These are phyloP conservation scores for Trametes sanguinea DNA, from an alignment of 768 basidiomycete genomes.

Conservation along the genomic window DNA sequence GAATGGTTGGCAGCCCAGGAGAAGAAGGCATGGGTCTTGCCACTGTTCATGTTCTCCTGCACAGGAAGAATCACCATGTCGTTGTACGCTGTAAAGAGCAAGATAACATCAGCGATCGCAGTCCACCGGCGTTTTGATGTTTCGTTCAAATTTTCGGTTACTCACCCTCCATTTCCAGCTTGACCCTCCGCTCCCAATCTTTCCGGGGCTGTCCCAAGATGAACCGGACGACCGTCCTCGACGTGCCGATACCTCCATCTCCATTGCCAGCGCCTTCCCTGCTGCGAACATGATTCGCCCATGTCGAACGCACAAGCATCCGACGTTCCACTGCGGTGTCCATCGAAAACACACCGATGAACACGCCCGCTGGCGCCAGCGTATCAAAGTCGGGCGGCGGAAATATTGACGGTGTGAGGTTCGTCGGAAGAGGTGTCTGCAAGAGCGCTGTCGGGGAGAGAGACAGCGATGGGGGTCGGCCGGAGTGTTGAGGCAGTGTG, in stretches of 20 bases:
- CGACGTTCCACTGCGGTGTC: slow-evolving; percentile 84
- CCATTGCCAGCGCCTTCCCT: slow-evolving; percentile 70
- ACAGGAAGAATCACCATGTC: slow-evolving; percentile 85
- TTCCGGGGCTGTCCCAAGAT: slow-evolving; percentile 83
- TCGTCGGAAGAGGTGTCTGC: slow-evolving; percentile 38
- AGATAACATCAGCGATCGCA: background rate
- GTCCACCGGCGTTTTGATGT: no score
- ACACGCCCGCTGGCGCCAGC: slow-evolving; percentile 80
- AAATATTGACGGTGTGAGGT: slow-evolving; percentile 49
- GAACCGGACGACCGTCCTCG: slow-evolving; percentile 85
- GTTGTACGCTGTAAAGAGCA: slow-evolving; percentile 60
- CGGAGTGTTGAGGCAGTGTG: slow-evolving; percentile 58
- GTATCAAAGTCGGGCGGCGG: slow-evolving; percentile 73
- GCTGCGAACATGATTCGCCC: slow-evolving; percentile 82
- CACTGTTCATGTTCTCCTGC: slow-evolving; percentile 93
- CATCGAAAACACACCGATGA: slow-evolving; percentile 88
- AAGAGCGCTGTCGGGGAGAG: slow-evolving; percentile 43
- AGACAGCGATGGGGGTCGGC: slow-evolving; percentile 44
- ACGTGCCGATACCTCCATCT: slow-evolving; percentile 73
- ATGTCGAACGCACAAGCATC: slow-evolving; percentile 85
- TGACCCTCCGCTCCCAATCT: slow-evolving; percentile 76
- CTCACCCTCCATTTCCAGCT: slow-evolving; percentile 90
- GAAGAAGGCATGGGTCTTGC: slow-evolving; percentile 91
- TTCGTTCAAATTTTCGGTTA: slow-evolving; percentile 19
- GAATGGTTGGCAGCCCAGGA: slow-evolving; percentile 90